Evolutionary conservation across 2,329 filamentous ascomycete species (phyloP).

Genomic region (Phaeosphaeriaceae sp.): DNA sequence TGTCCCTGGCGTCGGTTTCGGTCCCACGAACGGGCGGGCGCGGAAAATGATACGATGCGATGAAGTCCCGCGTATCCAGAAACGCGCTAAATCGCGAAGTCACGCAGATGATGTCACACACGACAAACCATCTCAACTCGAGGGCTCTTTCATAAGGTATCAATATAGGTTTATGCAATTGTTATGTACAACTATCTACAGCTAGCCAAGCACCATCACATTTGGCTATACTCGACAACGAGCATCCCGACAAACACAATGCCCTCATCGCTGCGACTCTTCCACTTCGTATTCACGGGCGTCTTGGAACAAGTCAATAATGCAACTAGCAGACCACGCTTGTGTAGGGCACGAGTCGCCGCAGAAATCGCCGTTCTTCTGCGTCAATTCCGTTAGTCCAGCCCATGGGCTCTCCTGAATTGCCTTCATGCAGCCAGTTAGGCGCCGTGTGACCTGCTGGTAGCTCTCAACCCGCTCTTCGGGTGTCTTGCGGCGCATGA

Average conservation of each 20-base stretch:
- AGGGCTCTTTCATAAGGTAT: neutral
- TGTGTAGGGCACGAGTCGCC: conserved; percentile 94
- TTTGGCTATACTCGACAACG: neutral
- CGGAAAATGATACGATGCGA: neutral
- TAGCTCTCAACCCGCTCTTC: conserved; percentile 85
- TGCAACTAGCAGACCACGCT: conserved; percentile 92
- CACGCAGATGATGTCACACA: conserved; percentile 4
- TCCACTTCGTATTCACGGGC: conserved; percentile 57
- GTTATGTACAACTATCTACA: conserved; percentile 4
- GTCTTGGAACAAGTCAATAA: conserved; percentile 97
- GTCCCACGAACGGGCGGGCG: neutral
- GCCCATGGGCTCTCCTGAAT: conserved; percentile 85
- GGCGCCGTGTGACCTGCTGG: conserved; percentile 87
- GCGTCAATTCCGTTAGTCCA: conserved; percentile 89
- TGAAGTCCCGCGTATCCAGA: neutral
- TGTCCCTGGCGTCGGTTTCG: neutral
- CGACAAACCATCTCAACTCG: neutral
- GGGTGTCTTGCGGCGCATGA: conserved; percentile 70
- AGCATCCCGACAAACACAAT: neutral
- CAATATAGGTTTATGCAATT: neutral
- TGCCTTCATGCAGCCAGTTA: conserved; percentile 84
- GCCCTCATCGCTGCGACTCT: conserved; percentile 9
- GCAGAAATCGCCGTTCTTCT: conserved; percentile 85
- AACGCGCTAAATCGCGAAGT: conserved; percentile 10
- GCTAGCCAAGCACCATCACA: neutral